phyloP scores from a whole-genome alignment of 2,329 filamentous ascomycete genomes.

The Blumeriella jaapii region DNA sequence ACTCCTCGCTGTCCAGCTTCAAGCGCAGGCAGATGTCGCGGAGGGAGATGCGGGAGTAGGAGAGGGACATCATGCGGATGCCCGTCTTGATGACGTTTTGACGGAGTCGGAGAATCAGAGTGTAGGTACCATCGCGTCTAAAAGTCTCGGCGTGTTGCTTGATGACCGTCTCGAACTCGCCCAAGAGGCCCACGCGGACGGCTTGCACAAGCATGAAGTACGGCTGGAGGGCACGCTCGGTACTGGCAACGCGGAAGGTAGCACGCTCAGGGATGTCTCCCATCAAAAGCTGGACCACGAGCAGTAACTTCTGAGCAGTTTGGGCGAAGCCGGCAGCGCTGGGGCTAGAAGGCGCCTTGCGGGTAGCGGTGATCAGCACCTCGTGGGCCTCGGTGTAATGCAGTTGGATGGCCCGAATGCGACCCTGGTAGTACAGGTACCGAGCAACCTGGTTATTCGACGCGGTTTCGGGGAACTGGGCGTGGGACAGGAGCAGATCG shows the following conservation, averaged over 20 bases:
- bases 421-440: constrained; percentile 93
- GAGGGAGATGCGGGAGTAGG: constrained; percentile 92
- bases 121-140: constrained; percentile 90
- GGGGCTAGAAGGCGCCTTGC: constrained; percentile 83
- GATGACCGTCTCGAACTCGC: constrained; percentile 83
- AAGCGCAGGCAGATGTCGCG: constrained; percentile 95
- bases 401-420: constrained; percentile 91
- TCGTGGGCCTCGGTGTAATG: constrained; percentile 96
- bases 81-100: constrained; percentile 99
- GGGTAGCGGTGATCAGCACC: constrained; percentile 82
- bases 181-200: constrained; percentile 89
- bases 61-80: constrained; percentile 97
- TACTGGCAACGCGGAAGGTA: constrained; percentile 78
- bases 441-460: constrained; percentile 97
- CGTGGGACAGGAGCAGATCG: constrained; percentile 89
- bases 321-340: constrained; percentile 92
- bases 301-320: constrained; percentile 88
- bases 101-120: constrained; percentile 81
- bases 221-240: constrained; percentile 80
- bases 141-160: constrained; percentile 73
- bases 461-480: constrained; percentile 84
- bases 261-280: constrained; percentile 94
- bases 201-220: constrained; percentile 93
- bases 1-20: constrained; percentile 89
- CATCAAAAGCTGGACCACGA: constrained; percentile 96